Percentiles rank a stretch among this genome's conserved stretches.
Conservation (phyloP, 805 yeast species). For the Cyberlindnera suaveolens region DNA sequence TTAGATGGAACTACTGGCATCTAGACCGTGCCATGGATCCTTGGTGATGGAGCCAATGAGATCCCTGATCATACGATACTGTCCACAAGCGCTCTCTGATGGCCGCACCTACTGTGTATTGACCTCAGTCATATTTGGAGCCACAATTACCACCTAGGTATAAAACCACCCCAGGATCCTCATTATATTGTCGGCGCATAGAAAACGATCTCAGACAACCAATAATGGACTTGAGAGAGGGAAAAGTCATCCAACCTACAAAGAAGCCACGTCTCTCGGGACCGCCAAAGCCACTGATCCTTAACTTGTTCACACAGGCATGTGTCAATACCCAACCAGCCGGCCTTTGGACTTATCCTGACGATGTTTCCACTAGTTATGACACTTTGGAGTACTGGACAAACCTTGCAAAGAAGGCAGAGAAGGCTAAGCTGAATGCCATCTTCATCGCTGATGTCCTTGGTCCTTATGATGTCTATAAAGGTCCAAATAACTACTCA, state of each 20-base stretch:
- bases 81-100: no score
- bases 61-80: no score
- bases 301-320: constrained; percentile 34
- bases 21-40: no score
- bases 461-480: constrained; percentile 36
- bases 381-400: constrained; percentile 31
- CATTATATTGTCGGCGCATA: not conserved
- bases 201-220: not conserved
- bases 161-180: no score
- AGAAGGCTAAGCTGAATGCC: constrained; percentile 31
- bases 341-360: constrained; percentile 34
- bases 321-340: constrained; percentile 26
- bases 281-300: constrained; percentile 22
- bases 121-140: no score
- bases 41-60: no score
- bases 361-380: constrained; percentile 25
- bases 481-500: constrained; percentile 18
- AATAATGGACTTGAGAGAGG: not conserved
- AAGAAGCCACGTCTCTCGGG: not conserved
- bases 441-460: constrained; percentile 35
- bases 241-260: not conserved
- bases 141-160: no score
- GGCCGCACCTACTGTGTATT: no score
- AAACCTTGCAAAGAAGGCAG: constrained; percentile 30
- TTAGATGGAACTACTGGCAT: no score